Evolutionary conservation across 192 early-diverging fungal genomes (phyloP).

Genomic region (Dissophora ornata): DNA sequence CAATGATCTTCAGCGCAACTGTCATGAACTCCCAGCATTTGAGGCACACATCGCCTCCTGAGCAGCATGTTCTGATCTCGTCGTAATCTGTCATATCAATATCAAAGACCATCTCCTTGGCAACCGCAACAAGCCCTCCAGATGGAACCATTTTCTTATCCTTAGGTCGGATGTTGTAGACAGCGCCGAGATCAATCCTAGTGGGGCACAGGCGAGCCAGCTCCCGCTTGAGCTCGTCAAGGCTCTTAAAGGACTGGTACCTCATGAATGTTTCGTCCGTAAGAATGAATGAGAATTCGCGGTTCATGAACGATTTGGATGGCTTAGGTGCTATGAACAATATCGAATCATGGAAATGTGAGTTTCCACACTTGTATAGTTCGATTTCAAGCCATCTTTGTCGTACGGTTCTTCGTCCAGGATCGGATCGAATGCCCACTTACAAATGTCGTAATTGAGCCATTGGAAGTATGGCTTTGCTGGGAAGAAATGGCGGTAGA

Average conservation of each 20-base stretch:
- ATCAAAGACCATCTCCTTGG: conserved; percentile 97
- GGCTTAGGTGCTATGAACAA: conserved; percentile 50
- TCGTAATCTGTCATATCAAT: conserved; percentile 99
- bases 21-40: conserved; percentile 98
- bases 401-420: not conserved
- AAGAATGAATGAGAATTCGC: conserved; percentile 94
- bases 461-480: conserved; percentile 83
- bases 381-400: too few relatives aligned
- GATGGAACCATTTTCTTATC: conserved; percentile 81
- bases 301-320: conserved; percentile 81
- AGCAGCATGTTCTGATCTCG: conserved; percentile 95
- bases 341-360: not conserved
- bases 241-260: conserved; percentile 84
- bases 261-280: conserved; percentile 86
- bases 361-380: too few relatives aligned
- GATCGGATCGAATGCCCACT: not conserved
- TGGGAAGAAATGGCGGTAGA: conserved; percentile 91
- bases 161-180: conserved; percentile 87
- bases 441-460: conserved; percentile 85
- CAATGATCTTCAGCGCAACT: conserved; percentile 88
- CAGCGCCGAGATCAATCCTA: conserved; percentile 97
- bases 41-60: conserved; percentile 84
- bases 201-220: conserved; percentile 80
- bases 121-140: conserved; percentile 77
- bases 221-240: conserved; percentile 79